These are phyloP conservation scores for Brassica rapa DNA, from an alignment of 345 rosid genomes.

Conservation along the genomic window DNA sequence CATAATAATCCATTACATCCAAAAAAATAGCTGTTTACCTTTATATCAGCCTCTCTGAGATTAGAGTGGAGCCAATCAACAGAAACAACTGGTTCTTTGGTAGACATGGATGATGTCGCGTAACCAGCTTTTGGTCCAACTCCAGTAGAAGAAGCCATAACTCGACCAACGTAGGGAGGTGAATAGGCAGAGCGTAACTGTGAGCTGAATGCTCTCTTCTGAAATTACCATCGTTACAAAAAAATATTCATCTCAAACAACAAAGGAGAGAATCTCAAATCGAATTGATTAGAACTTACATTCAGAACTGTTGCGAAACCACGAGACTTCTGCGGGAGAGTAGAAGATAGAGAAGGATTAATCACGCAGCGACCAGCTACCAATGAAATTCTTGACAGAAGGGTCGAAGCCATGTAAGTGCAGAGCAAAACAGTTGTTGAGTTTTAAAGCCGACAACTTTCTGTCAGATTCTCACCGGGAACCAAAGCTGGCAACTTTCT, in stretches of 20 bases:
- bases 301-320: constrained; percentile 39
- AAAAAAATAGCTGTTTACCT: constrained; percentile 46
- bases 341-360: constrained; percentile 35
- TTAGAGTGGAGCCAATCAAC: constrained; percentile 93
- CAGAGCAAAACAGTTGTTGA: neutral
- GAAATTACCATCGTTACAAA: constrained; percentile 26
- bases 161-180: constrained; percentile 38
- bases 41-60: constrained; percentile 66
- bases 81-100: constrained; percentile 76
- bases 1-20: neutral
- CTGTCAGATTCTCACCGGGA: neutral
- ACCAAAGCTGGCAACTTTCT: neutral
- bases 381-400: constrained; percentile 42
- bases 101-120: constrained; percentile 52
- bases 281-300: constrained; percentile 40
- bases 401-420: constrained; percentile 48
- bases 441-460: constrained; percentile 12
- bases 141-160: constrained; percentile 64
- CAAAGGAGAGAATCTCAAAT: neutral
- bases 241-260: neutral
- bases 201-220: constrained; percentile 50
- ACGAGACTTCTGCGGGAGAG: constrained; percentile 33
- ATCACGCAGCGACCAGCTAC: constrained; percentile 43
- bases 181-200: constrained; percentile 29
- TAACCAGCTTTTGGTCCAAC: constrained; percentile 43